Evolutionary conservation across 2,329 filamentous ascomycete genomes (phyloP).

Genomic region (Pseudocercospora ulei): DNA sequence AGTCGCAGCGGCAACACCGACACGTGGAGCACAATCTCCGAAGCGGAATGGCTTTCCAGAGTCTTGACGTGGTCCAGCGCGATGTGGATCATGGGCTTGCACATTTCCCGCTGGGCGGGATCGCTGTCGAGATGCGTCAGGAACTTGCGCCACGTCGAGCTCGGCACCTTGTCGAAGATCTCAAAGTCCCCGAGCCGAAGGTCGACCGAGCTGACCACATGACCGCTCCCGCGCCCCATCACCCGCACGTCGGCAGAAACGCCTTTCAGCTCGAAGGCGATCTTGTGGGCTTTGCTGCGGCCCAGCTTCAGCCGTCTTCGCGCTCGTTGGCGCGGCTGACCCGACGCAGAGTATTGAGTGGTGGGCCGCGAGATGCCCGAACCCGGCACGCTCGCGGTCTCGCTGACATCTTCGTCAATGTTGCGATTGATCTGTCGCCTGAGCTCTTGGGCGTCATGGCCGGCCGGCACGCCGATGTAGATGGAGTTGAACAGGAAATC

Average conservation of each 20-base stretch:
- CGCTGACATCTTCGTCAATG: conserved; percentile 73
- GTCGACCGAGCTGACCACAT: conserved; percentile 81
- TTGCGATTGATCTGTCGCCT: conserved; percentile 76
- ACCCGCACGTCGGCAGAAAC: conserved; percentile 72
- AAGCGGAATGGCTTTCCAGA: conserved; percentile 69
- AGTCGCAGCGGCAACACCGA: conserved; percentile 74
- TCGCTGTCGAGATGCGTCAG: conserved; percentile 83
- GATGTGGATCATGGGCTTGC: conserved; percentile 79
- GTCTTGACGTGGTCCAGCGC: conserved; percentile 83
- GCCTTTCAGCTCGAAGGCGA: conserved; percentile 84
- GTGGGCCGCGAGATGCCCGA: conserved; percentile 53
- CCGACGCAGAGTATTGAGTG: conserved; percentile 34
- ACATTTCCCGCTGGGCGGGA: conserved; percentile 67
- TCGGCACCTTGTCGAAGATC: conserved; percentile 86
- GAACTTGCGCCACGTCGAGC: conserved; percentile 97
- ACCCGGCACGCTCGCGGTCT: conserved; percentile 80
- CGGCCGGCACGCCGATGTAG: conserved; percentile 85
- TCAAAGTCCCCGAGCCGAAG: conserved; percentile 73
- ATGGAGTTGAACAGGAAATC: conserved; percentile 98
- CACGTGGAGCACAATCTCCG: conserved; percentile 64
- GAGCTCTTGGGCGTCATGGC: conserved; percentile 68
- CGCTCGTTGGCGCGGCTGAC: conserved; percentile 23
- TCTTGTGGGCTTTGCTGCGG: conserved; percentile 84
- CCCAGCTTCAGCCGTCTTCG: conserved; percentile 55
- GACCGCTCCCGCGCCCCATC: conserved; percentile 64